Base-by-base conservation (phyloP, 2,329 filamentous ascomycete genomes). In the Alternaria sp. region DNA sequence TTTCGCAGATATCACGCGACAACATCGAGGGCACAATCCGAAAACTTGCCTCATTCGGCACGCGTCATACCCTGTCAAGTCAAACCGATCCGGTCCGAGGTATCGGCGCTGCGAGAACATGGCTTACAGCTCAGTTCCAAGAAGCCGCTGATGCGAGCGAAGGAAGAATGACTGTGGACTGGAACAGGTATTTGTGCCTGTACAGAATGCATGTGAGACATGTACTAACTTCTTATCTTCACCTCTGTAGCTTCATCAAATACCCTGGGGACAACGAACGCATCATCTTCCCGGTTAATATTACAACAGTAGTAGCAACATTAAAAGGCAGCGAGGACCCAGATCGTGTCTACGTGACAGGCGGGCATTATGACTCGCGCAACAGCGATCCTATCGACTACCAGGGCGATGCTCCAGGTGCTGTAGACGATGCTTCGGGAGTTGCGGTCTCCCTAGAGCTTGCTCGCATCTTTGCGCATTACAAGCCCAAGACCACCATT, bases 61-160 rank as follows among this genome's bases (percentile, higher is more conserved):
- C 85, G 14, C 79, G 85, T 6, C 84, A 86, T 68, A 86, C 85
- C 4, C 73, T 86, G 0, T 86, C 84, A 3, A 78, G 73, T 2
- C 83, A 86, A 65, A 85, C 81, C 50, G 81, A 81, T 18, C 79
- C 79, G 3, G 80, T 77, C 7, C 76, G 82, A 8, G 85, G 85
- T 2, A 86, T 87, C 60, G 85, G 85, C 0, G 85, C 85, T 3
- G 85, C 85, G 5, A 74, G 85, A 51, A 82, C 85, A 67, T 86
- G 85, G 84, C 81, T 87, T 50, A 78, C 79, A 18, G 68, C 73
- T 28, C 79, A 85, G 64, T 84, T 84, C 70, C 73, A 76, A 54
- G 70, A 70, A 25, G 81, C 82, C 45, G 85, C 85, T 0, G 73
- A 77, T 20, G 75, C 76, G 4, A 81, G 81, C 28, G 79, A 83